Percentiles rank a stretch among this genome's conserved stretches.
These are phyloP conservation scores for Haplosporangium sp. DNA, from an alignment of 371 early-diverging fungal genomes.

Conservation along the genomic window DNA sequence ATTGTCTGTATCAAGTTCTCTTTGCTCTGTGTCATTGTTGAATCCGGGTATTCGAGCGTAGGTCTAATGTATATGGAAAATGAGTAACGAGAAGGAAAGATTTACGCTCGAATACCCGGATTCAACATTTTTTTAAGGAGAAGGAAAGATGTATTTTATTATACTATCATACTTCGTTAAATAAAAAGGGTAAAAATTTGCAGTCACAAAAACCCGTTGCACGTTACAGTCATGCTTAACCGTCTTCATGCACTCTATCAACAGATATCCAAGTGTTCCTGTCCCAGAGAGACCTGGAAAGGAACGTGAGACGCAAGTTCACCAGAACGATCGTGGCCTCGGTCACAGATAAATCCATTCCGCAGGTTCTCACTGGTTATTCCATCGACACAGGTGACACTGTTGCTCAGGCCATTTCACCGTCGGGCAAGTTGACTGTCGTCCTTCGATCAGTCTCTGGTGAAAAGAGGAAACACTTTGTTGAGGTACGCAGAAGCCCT, in stretches of 20 bases:
- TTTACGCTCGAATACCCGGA: too few relatives aligned
- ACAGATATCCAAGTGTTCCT: conserved; percentile 50
- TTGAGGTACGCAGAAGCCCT: conserved; percentile 60
- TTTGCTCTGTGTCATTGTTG: too few relatives aligned
- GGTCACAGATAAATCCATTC: conserved; percentile 17
- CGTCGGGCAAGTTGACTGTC: conserved; percentile 27
- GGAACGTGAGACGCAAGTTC: conserved; percentile 58
- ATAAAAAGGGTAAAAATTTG: too few relatives aligned
- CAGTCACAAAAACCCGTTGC: too few relatives aligned
- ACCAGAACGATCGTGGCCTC: conserved; percentile 43
- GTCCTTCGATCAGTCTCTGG: conserved; percentile 49
- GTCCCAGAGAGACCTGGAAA: conserved; percentile 62
- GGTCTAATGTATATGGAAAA: too few relatives aligned
- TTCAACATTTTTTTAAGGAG: too few relatives aligned
- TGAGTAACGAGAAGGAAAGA: too few relatives aligned
- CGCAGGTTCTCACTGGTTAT: conserved; percentile 40
- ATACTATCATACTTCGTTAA: too few relatives aligned
- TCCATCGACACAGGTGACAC: conserved; percentile 47
- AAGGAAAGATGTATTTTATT: too few relatives aligned
- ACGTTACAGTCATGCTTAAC: too few relatives aligned
- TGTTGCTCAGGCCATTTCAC: conserved; percentile 44
- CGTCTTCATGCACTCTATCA: too few relatives aligned
- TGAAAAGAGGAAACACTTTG: conserved; percentile 57
- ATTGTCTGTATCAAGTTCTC: background rate
- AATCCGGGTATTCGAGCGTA: too few relatives aligned